Evolutionary conservation across 257 asterid species (phyloP), one percentile per base, ranked within the genome.

Genomic region (Penstemon davidsonii): DNA sequence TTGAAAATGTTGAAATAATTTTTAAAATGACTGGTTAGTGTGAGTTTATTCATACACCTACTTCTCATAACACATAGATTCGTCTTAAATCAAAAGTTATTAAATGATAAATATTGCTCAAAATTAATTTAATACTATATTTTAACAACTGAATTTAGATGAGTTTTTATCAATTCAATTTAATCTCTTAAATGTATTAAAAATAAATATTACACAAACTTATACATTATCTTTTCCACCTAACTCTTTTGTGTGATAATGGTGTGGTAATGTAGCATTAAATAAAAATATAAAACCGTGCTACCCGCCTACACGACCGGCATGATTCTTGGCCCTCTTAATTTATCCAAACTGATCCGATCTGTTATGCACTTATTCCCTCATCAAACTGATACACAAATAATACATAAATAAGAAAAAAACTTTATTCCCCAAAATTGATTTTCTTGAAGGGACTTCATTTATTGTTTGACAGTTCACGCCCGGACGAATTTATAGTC

Each of bases 381-480:
- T 77, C 74, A 67, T 75, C 64, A 71, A 72, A 70, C 68, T 65
- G 38, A 47, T 41, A 12, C 8, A 44, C 15, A 50, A 3, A 13
- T 13, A 43, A 1, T 11, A 64, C 6, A 19, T 58, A 44, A 66
- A 47, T 40, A 47, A 68, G 46, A 37, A 63, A 66, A 57, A 4
- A 67, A 55, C 39, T 75, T 71, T 74, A 74, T 75, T 54, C 71
- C 18, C 72, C 83, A 39, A 79, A 53, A 69, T 76, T 67, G 80
- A 64, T 79, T 64, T 75, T 69, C 65, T 70, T 64, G 62, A 66
- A 56, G 61, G 62, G 71, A 37, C 72, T 75, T 46, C 75, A 67
- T 80, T 78, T 79, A 76, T 69, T 63, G 80, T 76, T 79, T 71
- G 83, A 73, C 82, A 78, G 76, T 76, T 78, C 84, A 78, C 46